Percentiles rank a stretch among this genome's conserved stretches.
phyloP scores from a whole-genome alignment of 2,329 filamentous ascomycete species.

The Diaporthe sp. region DNA sequence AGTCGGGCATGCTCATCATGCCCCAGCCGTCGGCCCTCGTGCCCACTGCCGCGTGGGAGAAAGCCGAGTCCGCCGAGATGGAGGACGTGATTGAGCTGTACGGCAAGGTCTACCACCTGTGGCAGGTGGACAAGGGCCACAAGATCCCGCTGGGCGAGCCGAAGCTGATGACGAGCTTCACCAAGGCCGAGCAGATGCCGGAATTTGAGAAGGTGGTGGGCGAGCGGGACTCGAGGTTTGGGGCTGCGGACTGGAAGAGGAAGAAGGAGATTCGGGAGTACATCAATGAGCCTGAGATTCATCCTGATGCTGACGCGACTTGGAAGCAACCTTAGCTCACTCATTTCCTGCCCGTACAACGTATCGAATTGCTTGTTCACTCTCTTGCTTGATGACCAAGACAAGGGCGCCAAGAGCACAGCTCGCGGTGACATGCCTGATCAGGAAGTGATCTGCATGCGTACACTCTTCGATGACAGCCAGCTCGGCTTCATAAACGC shows the following conservation, averaged over 20 bases:
- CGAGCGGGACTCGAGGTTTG: conserved; percentile 60
- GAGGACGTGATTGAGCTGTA: conserved; percentile 80
- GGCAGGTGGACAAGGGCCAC: conserved; percentile 85
- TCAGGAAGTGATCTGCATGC: not conserved
- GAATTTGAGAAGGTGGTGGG: conserved; percentile 58
- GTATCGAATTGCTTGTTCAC: not conserved
- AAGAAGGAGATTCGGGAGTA: conserved; percentile 60
- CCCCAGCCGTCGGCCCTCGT: conserved; percentile 67
- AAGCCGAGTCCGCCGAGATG: conserved; percentile 85
- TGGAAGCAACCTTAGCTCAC: conserved; percentile 17
- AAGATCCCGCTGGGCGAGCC: conserved; percentile 64
- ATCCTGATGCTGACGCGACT: conserved; percentile 51
- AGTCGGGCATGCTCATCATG: conserved; percentile 85
- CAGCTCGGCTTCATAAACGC: not conserved
- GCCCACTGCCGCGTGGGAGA: conserved; percentile 76
- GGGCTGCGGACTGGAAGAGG: conserved; percentile 54
- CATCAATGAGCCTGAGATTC: conserved; percentile 56
- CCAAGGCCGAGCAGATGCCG: conserved; percentile 58
- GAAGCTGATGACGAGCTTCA: conserved; percentile 67
- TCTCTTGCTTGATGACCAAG: not conserved
- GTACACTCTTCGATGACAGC: not conserved
- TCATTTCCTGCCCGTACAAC: not conserved
- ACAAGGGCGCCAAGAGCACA: not conserved
- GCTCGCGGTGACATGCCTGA: conserved; percentile 1
- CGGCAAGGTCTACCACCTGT: conserved; percentile 88